These are phyloP conservation scores for Prunus mume DNA, from an alignment of 306 rosid genomes.

Conservation along the genomic window DNA sequence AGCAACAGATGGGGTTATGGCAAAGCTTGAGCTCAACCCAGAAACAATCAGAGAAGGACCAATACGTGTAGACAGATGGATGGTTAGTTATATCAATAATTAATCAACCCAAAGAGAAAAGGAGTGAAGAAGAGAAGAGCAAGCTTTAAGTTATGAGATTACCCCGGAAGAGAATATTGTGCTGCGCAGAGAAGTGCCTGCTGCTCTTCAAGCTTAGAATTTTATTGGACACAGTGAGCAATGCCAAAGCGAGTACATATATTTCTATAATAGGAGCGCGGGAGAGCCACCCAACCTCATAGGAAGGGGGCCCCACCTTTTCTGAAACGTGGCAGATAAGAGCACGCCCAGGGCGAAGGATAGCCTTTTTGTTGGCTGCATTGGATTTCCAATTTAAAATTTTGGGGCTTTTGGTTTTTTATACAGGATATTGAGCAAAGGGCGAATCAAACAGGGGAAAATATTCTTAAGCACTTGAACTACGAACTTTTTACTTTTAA, in stretches of 20 bases:
- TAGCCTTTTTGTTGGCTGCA: neutral
- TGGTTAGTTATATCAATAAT: neutral
- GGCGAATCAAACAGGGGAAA: accelerated
- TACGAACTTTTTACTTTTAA: accelerated
- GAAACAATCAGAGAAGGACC: neutral
- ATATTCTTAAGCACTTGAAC: too few relatives aligned
- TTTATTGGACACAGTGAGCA: neutral
- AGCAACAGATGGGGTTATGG: neutral
- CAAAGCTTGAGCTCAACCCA: neutral
- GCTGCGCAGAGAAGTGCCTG: neutral
- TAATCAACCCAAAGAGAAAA: neutral
- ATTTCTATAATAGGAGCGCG: constrained; percentile 31
- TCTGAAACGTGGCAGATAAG: constrained; percentile 71
- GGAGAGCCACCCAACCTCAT: constrained; percentile 34
- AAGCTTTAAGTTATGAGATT: neutral
- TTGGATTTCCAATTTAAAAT: neutral
- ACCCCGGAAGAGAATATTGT: neutral
- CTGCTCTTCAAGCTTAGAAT: neutral
- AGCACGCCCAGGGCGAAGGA: neutral
- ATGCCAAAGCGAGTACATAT: constrained; percentile 7
- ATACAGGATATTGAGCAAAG: too few relatives aligned
- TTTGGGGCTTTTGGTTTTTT: neutral
- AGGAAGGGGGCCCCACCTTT: constrained; percentile 35
- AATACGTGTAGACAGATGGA: too few relatives aligned
- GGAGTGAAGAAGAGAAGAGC: neutral